Conservation (phyloP, 1,139 yeast genomes). For the Blastobotrys buckinghamii region DNA sequence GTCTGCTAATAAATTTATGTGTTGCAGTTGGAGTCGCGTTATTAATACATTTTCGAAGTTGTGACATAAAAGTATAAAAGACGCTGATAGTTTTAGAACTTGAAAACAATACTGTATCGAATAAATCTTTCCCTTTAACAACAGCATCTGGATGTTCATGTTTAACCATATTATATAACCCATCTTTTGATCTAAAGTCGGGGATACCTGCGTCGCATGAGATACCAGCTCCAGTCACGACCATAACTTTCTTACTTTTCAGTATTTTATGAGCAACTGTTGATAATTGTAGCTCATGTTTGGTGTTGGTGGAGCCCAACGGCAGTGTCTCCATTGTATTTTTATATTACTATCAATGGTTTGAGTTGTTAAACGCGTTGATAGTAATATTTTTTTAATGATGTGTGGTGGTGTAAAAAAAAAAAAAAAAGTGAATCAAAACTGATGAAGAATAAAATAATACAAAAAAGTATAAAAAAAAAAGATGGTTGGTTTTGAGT, state of each 20-base stretch:
- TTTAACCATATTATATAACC: constrained; percentile 72
- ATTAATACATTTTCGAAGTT: constrained; percentile 55
- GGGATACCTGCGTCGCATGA: constrained; percentile 97
- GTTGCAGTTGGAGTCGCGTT: constrained; percentile 77
- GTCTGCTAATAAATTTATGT: constrained; percentile 64
- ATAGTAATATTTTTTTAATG: background rate
- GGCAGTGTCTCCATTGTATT: constrained; percentile 4
- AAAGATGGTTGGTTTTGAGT: too few relatives aligned
- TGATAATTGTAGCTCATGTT: constrained; percentile 8
- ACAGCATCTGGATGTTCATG: constrained; percentile 54
- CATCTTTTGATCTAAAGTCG: constrained; percentile 81
- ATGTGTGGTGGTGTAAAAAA: background rate
- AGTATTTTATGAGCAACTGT: constrained; percentile 23
- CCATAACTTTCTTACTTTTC: constrained; percentile 25
- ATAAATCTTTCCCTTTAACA: constrained; percentile 80
- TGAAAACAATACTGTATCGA: constrained; percentile 77
- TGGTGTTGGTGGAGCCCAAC: constrained; percentile 1
- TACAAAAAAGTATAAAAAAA: too few relatives aligned
- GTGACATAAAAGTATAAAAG: constrained; percentile 79
- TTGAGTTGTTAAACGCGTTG: background rate
- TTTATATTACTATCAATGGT: background rate
- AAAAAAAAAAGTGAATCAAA: too few relatives aligned
- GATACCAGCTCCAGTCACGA: constrained; percentile 87
- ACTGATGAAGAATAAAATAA: too few relatives aligned
- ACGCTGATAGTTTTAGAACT: constrained; percentile 55